These are phyloP conservation scores for Ciborinia camelliae DNA, from an alignment of 2,329 filamentous ascomycete species.

Conservation along the genomic window DNA sequence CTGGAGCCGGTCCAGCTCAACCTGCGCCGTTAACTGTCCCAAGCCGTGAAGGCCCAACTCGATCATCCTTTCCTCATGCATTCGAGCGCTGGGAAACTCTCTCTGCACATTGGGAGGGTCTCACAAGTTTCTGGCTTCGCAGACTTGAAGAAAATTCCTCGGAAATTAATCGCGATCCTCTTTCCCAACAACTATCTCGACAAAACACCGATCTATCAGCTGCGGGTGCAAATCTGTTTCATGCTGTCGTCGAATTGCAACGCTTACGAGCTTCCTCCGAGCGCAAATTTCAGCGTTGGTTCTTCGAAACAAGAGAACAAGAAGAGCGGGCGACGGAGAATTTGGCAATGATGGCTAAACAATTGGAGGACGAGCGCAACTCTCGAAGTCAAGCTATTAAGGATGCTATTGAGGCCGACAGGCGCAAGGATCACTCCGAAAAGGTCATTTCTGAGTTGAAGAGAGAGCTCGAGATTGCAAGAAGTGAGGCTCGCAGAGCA, in stretches of 20 bases:
- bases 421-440: slow-evolving; percentile 66
- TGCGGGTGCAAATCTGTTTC: slow-evolving; percentile 93
- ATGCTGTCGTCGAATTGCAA: slow-evolving; percentile 94
- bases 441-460: slow-evolving; percentile 85
- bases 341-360: slow-evolving; percentile 73
- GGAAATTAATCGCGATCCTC: slow-evolving; percentile 75
- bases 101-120: slow-evolving; percentile 95
- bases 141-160: slow-evolving; percentile 86
- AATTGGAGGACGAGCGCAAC: slow-evolving; percentile 71
- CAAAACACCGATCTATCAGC: slow-evolving; percentile 98
- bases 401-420: slow-evolving; percentile 63
- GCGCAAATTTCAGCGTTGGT: slow-evolving; percentile 97
- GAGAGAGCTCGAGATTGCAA: slow-evolving; percentile 89
- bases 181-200: slow-evolving; percentile 83
- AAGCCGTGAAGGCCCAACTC: slow-evolving; percentile 35
- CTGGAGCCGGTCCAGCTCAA: slow-evolving; percentile 17
- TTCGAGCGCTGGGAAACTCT: slow-evolving; percentile 97
- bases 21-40: slow-evolving; percentile 12
- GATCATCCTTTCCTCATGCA: slow-evolving; percentile 85
- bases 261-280: slow-evolving; percentile 91
- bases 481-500: slow-evolving; percentile 89
- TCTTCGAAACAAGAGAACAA: slow-evolving; percentile 88
- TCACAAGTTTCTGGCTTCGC: slow-evolving; percentile 96
- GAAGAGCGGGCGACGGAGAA: slow-evolving; percentile 81
- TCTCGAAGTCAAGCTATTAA: slow-evolving; percentile 64